phyloP scores from a whole-genome alignment of 225 moss, liverwort and hornwort species.

The Sphagnum tenellum region DNA sequence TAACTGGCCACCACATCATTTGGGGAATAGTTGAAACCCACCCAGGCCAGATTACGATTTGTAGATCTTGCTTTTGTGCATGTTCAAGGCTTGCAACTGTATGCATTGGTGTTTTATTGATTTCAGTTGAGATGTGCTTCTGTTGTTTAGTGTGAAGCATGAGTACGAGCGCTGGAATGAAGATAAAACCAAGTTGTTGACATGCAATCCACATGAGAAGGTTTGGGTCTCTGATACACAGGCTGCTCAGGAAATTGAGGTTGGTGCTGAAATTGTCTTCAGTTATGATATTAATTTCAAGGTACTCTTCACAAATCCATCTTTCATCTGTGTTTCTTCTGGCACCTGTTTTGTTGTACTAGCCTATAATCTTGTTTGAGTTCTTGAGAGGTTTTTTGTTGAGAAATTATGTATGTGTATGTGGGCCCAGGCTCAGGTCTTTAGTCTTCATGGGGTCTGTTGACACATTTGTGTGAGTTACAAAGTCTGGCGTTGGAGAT shows the following conservation, averaged over 20 bases:
- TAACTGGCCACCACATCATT: too few relatives aligned
- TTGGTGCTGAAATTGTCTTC: slow-evolving; percentile 37
- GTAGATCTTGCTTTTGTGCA: too few relatives aligned
- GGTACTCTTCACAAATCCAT: slow-evolving; percentile 7
- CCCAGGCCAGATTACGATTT: background rate
- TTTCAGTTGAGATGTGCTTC: background rate
- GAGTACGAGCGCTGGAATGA: slow-evolving; percentile 35
- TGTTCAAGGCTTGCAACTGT: too few relatives aligned
- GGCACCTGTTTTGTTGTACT: background rate
- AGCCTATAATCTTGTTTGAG: too few relatives aligned
- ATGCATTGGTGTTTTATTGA: too few relatives aligned
- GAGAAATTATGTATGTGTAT: too few relatives aligned
- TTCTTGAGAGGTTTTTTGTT: too few relatives aligned
- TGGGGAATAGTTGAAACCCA: too few relatives aligned
- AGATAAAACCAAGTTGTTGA: slow-evolving; percentile 25
- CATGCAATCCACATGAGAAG: slow-evolving; percentile 48
- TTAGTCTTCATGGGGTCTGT: too few relatives aligned
- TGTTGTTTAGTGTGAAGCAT: slow-evolving; percentile 50
- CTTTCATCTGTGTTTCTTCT: background rate
- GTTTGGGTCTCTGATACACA: slow-evolving; percentile 22
- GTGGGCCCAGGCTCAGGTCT: too few relatives aligned
- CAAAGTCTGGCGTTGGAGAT: too few relatives aligned
- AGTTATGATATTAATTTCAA: slow-evolving; percentile 68
- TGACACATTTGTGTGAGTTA: too few relatives aligned
- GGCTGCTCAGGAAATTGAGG: slow-evolving; percentile 52